These are phyloP conservation scores for Termitomyces sp. DNA, from an alignment of 768 basidiomycete species.

Conservation along the genomic window DNA sequence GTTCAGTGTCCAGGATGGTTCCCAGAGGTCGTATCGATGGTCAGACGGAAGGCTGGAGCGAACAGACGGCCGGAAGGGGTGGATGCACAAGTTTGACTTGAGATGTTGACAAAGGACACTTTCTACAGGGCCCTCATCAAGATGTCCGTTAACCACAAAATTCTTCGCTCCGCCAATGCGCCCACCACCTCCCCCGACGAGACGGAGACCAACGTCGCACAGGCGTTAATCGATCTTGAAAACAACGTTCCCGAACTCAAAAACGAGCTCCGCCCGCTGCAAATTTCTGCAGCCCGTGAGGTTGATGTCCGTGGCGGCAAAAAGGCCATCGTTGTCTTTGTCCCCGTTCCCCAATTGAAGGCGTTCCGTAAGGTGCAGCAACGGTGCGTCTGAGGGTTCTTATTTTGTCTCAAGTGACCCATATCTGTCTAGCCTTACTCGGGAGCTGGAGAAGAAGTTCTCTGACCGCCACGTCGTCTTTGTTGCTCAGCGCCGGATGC, in stretches of 20 bases:
- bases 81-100: constrained; percentile 40
- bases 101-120: constrained; percentile 44
- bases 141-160: constrained; percentile 83
- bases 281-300: constrained; percentile 98
- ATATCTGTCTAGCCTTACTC: constrained; percentile 67
- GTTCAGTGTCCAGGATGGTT: constrained; percentile 19
- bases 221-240: constrained; percentile 96
- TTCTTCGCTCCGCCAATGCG: constrained; percentile 94
- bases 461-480: constrained; percentile 99
- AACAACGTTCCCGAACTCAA: constrained; percentile 98
- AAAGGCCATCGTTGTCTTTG: constrained; percentile 98
- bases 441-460: constrained; percentile 99
- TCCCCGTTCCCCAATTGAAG: constrained; percentile 95
- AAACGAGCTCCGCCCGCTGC: constrained; percentile 88
- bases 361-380: constrained; percentile 98
- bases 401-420: constrained; percentile 7
- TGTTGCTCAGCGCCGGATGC: constrained; percentile 96
- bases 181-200: constrained; percentile 86
- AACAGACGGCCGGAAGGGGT: constrained; percentile 34
- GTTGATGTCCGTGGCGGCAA: constrained; percentile 99
- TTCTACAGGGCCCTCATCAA: constrained; percentile 34
- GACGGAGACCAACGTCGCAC: constrained; percentile 86
- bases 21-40: constrained; percentile 18
- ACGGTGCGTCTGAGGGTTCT: constrained; percentile 48
- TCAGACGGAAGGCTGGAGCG: constrained; percentile 16